These are phyloP conservation scores for Litsea cubeba DNA, from an alignment of 164 flowering plant species.

Conservation along the genomic window DNA sequence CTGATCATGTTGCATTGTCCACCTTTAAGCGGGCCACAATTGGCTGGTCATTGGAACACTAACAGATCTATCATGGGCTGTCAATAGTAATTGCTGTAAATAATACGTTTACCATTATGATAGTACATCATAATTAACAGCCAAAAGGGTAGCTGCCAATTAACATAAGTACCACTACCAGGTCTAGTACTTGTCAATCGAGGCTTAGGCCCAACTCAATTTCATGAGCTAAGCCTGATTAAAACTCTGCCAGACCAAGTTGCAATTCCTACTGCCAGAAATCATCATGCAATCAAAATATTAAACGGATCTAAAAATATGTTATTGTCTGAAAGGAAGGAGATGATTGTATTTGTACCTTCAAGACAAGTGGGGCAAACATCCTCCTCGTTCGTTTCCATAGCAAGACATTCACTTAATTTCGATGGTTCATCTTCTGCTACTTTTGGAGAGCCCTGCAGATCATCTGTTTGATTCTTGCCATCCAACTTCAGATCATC, in stretches of 20 bases:
- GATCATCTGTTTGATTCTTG: conserved; percentile 29
- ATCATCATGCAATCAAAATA: background rate
- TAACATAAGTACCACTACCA: background rate
- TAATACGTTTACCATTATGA: background rate
- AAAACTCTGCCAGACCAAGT: background rate
- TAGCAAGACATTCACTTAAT: conserved; percentile 20
- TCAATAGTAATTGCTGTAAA: too few relatives aligned
- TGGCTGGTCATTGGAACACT: too few relatives aligned
- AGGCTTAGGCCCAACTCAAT: background rate
- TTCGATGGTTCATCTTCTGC: conserved; percentile 33
- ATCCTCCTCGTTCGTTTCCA: conserved; percentile 57
- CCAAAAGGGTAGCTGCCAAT: background rate
- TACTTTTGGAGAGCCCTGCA: conserved; percentile 39
- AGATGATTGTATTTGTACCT: conserved; percentile 33
- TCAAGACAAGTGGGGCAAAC: conserved; percentile 84
- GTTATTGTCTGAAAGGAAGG: background rate
- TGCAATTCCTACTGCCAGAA: background rate
- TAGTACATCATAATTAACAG: background rate
- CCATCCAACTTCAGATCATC: conserved; percentile 33
- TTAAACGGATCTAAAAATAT: background rate
- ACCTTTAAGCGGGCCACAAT: too few relatives aligned
- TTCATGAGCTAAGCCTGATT: background rate
- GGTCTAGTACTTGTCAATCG: background rate
- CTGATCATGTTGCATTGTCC: too few relatives aligned
- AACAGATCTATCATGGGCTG: too few relatives aligned